phyloP scores from a whole-genome alignment of 345 rosid species.

The Angophora floribunda region DNA sequence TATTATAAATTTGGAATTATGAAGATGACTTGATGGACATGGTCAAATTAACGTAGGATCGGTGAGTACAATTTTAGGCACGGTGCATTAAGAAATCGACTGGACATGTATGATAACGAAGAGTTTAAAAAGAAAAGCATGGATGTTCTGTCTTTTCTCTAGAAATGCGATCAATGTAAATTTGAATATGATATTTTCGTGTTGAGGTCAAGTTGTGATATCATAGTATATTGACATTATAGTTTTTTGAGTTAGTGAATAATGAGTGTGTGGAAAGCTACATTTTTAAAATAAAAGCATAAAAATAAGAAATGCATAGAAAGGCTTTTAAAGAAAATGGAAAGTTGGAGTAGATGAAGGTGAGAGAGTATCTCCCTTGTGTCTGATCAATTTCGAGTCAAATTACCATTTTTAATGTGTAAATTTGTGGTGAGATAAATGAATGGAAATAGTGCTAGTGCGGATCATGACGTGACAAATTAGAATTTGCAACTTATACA shows the following conservation, averaged over 20 bases:
- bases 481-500: not conserved
- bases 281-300: not conserved
- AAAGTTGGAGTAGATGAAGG: not conserved
- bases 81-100: too few relatives aligned
- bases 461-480: not conserved
- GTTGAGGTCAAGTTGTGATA: not conserved
- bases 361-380: not conserved
- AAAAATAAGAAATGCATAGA: not conserved
- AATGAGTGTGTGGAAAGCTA: not conserved
- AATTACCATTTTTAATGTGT: not conserved
- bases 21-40: too few relatives aligned
- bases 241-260: not conserved
- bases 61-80: too few relatives aligned
- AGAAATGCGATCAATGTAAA: too few relatives aligned
- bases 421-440: not conserved
- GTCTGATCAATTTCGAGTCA: not conserved
- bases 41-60: too few relatives aligned
- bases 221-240: accelerated
- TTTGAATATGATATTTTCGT: too few relatives aligned
- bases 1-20: too few relatives aligned
- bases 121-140: too few relatives aligned
- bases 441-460: not conserved
- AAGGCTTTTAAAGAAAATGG: not conserved
- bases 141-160: too few relatives aligned
- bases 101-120: too few relatives aligned